phyloP scores from a whole-genome alignment of 768 basidiomycete genomes.

The Panaeolus cyanescens region DNA sequence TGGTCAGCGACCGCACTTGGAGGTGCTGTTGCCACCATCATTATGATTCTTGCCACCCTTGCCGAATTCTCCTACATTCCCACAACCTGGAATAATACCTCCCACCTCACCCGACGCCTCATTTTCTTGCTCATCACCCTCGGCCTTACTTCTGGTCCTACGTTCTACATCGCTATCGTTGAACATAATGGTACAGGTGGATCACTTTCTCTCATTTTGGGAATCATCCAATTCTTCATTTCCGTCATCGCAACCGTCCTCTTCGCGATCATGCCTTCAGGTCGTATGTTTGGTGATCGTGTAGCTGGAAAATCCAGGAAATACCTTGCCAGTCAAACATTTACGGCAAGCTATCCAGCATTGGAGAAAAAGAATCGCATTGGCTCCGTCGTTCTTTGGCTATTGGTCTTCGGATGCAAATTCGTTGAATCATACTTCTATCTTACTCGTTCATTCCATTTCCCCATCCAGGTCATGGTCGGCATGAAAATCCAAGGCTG shows the following conservation, averaged over 20 bases:
- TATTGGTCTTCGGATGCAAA: constrained; percentile 95
- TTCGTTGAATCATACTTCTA: constrained; percentile 98
- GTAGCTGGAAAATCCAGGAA: constrained; percentile 95
- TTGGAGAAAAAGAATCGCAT: constrained; percentile 66
- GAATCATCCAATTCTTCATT: constrained; percentile 96
- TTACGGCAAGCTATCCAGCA: constrained; percentile 91
- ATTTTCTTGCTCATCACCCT: constrained; percentile 90
- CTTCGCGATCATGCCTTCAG: constrained; percentile 92
- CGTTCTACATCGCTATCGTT: constrained; percentile 90
- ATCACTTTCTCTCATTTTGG: constrained; percentile 84
- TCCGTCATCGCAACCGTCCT: constrained; percentile 84
- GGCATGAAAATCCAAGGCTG: constrained; percentile 96
- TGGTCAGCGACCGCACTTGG: constrained; percentile 96
- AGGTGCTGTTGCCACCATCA: constrained; percentile 92
- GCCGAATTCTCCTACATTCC: constrained; percentile 98
- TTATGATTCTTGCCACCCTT: constrained; percentile 94
- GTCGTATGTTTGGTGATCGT: constrained; percentile 98
- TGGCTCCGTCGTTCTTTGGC: constrained; percentile 83
- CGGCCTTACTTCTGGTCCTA: constrained; percentile 88
- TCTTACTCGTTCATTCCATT: constrained; percentile 91
- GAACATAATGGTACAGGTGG: constrained; percentile 67
- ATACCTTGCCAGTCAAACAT: constrained; percentile 97
- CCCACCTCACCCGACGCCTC: constrained; percentile 90
- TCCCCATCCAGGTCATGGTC: constrained; percentile 94
- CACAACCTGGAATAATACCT: constrained; percentile 98